Conservation (phyloP, 2,329 filamentous ascomycete genomes). For the Talaromyces sp. region DNA sequence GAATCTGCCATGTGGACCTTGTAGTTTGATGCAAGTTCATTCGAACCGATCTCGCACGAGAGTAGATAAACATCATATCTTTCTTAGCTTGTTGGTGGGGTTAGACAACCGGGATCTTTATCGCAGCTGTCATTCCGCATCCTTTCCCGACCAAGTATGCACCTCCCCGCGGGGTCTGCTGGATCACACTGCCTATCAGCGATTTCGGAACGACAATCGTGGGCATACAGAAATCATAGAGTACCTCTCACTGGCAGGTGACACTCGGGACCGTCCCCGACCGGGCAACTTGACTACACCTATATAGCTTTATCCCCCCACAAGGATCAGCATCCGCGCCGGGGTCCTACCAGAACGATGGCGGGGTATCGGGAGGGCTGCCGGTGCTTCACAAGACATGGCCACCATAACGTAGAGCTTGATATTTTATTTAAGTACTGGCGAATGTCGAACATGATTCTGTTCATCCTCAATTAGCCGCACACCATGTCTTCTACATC, state of each 20-base stretch:
- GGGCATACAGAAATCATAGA: not conserved
- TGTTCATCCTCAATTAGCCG: conserved; percentile 2
- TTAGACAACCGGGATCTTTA: too few relatives aligned
- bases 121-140: too few relatives aligned
- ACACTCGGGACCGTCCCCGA: not conserved
- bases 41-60: too few relatives aligned
- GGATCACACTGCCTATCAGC: too few relatives aligned
- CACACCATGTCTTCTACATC: conserved; percentile 21
- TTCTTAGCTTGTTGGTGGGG: too few relatives aligned
- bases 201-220: too few relatives aligned
- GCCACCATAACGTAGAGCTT: conserved; percentile 5
- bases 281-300: not conserved
- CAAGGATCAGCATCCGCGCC: not conserved
- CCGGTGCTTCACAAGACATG: conserved; percentile 4
- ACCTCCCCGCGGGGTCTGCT: too few relatives aligned
- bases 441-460: not conserved
- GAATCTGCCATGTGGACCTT: too few relatives aligned
- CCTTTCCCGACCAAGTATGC: too few relatives aligned
- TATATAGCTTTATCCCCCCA: not conserved
- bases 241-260: not conserved
- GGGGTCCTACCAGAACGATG: conserved; percentile 9
- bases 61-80: too few relatives aligned
- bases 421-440: conserved; percentile 8
- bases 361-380: conserved; percentile 15
- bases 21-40: too few relatives aligned